These are phyloP conservation scores for Lactarius deliciosus DNA, from an alignment of 768 basidiomycete genomes.

Conservation along the genomic window DNA sequence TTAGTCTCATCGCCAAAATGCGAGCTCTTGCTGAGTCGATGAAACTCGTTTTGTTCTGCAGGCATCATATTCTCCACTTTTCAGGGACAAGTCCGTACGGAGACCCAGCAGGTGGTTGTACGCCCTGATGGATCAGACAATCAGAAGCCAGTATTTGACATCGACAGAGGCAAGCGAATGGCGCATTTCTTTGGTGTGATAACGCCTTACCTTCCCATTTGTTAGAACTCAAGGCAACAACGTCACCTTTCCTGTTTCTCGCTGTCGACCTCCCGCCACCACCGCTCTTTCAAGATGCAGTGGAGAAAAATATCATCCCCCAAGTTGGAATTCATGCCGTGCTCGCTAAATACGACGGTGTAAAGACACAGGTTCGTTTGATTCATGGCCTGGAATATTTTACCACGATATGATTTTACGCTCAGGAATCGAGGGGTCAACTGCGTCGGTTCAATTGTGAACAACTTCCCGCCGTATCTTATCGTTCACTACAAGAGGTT, in stretches of 20 bases:
- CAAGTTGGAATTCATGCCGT: conserved; percentile 92
- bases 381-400: conserved; percentile 27
- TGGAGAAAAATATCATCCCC: conserved; percentile 98
- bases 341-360: conserved; percentile 91
- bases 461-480: conserved; percentile 86
- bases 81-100: conserved; percentile 89
- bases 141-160: conserved; percentile 89
- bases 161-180: conserved; percentile 73
- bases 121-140: conserved; percentile 72
- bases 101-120: conserved; percentile 90
- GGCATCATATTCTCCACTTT: conserved; percentile 92
- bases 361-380: conserved; percentile 71
- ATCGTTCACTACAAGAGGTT: conserved; percentile 96
- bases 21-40: conserved; percentile 1
- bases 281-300: conserved; percentile 93
- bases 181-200: neutral
- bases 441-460: conserved; percentile 90
- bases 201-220: neutral
- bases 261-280: conserved; percentile 95
- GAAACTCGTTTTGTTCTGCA: conserved; percentile 34
- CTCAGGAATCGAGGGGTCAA: conserved; percentile 79
- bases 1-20: conserved; percentile 42
- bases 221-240: conserved; percentile 78
- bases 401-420: conserved; percentile 14
- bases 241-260: conserved; percentile 93